These are phyloP conservation scores for Crithidia acanthocephali DNA, from an alignment of 208 protist species.

Conservation along the genomic window DNA sequence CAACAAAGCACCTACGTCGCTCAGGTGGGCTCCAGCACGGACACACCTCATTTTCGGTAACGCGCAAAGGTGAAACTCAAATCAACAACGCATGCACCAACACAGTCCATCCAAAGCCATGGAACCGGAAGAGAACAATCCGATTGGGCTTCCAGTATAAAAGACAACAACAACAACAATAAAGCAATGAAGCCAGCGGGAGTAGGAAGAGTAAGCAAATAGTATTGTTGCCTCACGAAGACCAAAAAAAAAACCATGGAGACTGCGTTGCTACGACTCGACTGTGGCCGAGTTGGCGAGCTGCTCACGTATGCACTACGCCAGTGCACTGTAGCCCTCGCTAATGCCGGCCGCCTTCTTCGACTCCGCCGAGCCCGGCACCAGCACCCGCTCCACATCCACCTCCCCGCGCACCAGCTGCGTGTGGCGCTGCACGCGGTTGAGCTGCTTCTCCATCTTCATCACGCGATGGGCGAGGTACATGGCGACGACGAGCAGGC, in stretches of 20 bases:
- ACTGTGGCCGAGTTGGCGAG: too few relatives aligned
- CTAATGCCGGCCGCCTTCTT: conserved; percentile 40
- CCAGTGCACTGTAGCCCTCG: conserved; percentile 47
- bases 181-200: not conserved
- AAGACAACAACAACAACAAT: not conserved
- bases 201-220: too few relatives aligned
- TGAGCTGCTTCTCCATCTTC: conserved; percentile 75
- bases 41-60: too few relatives aligned
- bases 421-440: conserved; percentile 48
- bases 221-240: not conserved
- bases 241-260: too few relatives aligned
- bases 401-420: conserved; percentile 79
- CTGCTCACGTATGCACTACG: not conserved
- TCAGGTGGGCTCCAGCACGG: too few relatives aligned
- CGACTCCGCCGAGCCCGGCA: conserved; percentile 62
- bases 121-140: too few relatives aligned
- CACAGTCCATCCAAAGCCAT: too few relatives aligned
- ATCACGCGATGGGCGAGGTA: conserved; percentile 82
- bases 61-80: too few relatives aligned
- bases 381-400: conserved; percentile 53
- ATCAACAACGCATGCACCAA: too few relatives aligned
- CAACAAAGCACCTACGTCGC: too few relatives aligned
- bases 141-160: too few relatives aligned
- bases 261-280: too few relatives aligned
- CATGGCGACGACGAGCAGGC: conserved; percentile 48